These are phyloP conservation scores for Aureobasidium pullulans DNA, from an alignment of 2,329 filamentous ascomycete genomes.

Conservation along the genomic window DNA sequence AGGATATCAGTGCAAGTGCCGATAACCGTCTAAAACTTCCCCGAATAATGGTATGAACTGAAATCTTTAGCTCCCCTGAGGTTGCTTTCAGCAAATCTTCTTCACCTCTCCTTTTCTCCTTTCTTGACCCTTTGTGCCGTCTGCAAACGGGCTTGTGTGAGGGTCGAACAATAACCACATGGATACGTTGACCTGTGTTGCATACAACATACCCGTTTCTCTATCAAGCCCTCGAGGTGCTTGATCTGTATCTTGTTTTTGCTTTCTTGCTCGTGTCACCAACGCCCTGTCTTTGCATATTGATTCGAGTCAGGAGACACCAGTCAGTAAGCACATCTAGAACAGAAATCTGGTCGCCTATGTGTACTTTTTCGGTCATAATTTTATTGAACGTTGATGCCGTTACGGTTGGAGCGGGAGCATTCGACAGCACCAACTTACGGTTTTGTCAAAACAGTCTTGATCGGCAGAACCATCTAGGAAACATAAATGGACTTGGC, in stretches of 20 bases:
- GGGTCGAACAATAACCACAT: not conserved
- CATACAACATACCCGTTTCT: not conserved
- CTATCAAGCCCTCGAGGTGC: not conserved
- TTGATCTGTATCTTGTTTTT: not conserved
- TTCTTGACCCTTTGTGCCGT: not conserved
- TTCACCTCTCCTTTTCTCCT: not conserved
- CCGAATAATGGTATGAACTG: not conserved
- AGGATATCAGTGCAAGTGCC: not conserved
- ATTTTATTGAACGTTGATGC: constrained; percentile 9
- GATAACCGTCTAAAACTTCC: not conserved
- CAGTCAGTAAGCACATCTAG: not conserved
- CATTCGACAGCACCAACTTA: constrained; percentile 4
- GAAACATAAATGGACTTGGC: constrained; percentile 12
- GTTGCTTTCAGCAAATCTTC: constrained; percentile 9
- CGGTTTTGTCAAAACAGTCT: constrained; percentile 5
- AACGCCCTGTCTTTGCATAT: not conserved
- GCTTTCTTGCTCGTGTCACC: not conserved
- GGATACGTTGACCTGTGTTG: not conserved
- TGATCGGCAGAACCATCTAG: constrained; percentile 12
- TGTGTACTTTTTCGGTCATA: constrained; percentile 3
- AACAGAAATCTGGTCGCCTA: not conserved
- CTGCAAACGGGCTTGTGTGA: not conserved
- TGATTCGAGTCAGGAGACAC: not conserved
- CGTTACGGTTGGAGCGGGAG: constrained; percentile 1
- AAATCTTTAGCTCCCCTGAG: not conserved